Evolutionary conservation across 1,139 yeast species (phyloP).

Genomic region (Suhomyces coccinellae): DNA sequence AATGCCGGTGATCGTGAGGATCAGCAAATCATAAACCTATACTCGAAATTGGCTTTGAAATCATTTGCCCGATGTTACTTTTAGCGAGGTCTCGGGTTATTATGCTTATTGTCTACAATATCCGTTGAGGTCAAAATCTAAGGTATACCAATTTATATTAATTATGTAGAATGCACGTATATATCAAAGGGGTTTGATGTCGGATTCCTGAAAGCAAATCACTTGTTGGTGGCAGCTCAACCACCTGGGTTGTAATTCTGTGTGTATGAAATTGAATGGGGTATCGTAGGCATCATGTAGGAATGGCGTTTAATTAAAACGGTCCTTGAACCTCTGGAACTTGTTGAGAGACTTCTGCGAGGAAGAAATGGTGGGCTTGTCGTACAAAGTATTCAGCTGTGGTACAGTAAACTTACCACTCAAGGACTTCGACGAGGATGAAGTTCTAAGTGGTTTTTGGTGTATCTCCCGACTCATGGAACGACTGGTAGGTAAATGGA

Average conservation of each 20-base stretch:
- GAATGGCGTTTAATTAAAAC: constrained; percentile 18
- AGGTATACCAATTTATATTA: too few relatives aligned
- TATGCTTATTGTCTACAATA: too few relatives aligned
- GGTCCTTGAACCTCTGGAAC: constrained; percentile 32
- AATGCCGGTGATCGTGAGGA: too few relatives aligned
- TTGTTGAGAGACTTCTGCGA: constrained; percentile 39
- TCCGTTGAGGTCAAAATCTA: too few relatives aligned
- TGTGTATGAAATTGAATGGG: background rate
- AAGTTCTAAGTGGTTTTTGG: background rate
- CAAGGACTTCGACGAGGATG: constrained; percentile 11
- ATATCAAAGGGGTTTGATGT: too few relatives aligned
- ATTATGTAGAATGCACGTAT: too few relatives aligned
- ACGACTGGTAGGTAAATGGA: constrained; percentile 2
- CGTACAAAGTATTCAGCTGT: constrained; percentile 29
- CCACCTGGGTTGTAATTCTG: background rate
- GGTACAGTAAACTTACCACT: constrained; percentile 19
- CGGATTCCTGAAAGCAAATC: too few relatives aligned
- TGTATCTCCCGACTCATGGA: background rate
- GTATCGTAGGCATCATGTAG: background rate
- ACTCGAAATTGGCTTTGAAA: too few relatives aligned
- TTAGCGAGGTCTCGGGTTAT: too few relatives aligned
- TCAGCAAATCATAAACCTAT: too few relatives aligned
- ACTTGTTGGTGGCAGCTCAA: background rate
- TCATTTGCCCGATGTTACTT: too few relatives aligned
- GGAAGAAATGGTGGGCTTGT: constrained; percentile 48